These are phyloP conservation scores for Berkeleyomyces basicola DNA, from an alignment of 2,329 filamentous ascomycete species.

Conservation along the genomic window DNA sequence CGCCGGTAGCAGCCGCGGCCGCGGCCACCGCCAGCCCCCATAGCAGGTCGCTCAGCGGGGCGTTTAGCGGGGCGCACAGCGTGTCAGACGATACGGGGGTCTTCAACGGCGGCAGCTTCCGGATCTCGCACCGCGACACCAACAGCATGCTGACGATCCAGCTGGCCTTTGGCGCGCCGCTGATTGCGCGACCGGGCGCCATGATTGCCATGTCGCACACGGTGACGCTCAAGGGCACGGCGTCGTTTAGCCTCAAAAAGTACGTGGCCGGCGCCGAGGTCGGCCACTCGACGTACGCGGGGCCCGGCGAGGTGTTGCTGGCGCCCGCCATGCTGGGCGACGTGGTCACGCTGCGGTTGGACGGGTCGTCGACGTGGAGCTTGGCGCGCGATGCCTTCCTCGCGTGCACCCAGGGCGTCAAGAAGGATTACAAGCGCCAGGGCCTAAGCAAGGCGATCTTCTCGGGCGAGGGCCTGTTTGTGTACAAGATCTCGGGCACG, in stretches of 20 bases:
- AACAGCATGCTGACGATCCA: conserved; percentile 85
- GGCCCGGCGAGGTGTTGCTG: conserved; percentile 77
- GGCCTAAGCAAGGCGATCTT: conserved; percentile 82
- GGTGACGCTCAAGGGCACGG: conserved; percentile 62
- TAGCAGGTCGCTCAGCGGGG: conserved; percentile 20
- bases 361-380: conserved; percentile 59
- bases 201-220: conserved; percentile 95
- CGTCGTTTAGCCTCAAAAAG: conserved; percentile 87
- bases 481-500: conserved; percentile 68
- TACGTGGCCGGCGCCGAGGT: conserved; percentile 71
- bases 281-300: conserved; percentile 62
- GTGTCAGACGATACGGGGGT: conserved; percentile 76
- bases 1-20: conserved; percentile 19
- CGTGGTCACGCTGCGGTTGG: conserved; percentile 61
- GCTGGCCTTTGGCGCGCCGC: conserved; percentile 72
- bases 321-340: conserved; percentile 71
- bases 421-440: conserved; percentile 78
- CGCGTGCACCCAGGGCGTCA: conserved; percentile 68
- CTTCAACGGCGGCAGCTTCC: conserved; percentile 89
- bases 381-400: conserved; percentile 79
- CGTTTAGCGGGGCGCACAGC: conserved; percentile 20
- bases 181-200: conserved; percentile 64
- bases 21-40: conserved; percentile 43
- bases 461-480: conserved; percentile 78
- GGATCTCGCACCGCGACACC: conserved; percentile 79